Conservation (phyloP, 1,284 basidiomycete species). For the Cutaneotrichosporon cavernicola region DNA sequence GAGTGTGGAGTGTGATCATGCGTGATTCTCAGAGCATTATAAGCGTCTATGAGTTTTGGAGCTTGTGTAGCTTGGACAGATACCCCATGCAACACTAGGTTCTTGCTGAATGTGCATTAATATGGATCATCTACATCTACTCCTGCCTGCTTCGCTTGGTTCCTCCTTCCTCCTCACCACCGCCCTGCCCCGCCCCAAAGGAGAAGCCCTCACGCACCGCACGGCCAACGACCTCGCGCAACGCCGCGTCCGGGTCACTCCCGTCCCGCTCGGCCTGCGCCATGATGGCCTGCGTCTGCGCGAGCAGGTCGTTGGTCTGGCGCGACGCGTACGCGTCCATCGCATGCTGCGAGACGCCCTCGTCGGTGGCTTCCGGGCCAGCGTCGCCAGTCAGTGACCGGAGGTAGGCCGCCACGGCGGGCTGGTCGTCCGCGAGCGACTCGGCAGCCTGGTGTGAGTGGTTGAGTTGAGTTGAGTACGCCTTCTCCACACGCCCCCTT, state of each 20-base stretch:
- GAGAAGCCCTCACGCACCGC: slow-evolving; percentile 43
- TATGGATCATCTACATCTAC: neutral
- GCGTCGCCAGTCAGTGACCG: slow-evolving; percentile 55
- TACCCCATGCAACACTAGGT: neutral
- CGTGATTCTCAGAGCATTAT: neutral
- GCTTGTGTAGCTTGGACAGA: neutral
- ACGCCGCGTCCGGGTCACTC: slow-evolving; percentile 44
- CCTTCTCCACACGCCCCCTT: neutral
- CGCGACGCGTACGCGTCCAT: slow-evolving; percentile 67
- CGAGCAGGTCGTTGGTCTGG: slow-evolving; percentile 68
- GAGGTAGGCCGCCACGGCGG: slow-evolving; percentile 71
- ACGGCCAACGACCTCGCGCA: slow-evolving; percentile 46
- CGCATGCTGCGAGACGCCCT: slow-evolving; percentile 63
- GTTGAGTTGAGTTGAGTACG: neutral
- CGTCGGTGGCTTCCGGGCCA: slow-evolving; percentile 17
- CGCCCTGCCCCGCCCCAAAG: slow-evolving; percentile 24
- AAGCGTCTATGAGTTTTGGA: too few relatives aligned
- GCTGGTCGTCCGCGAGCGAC: slow-evolving; percentile 72
- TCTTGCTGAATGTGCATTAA: neutral
- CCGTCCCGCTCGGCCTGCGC: slow-evolving; percentile 45
- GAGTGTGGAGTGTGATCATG: neutral
- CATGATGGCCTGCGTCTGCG: slow-evolving; percentile 62
- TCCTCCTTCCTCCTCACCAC: neutral
- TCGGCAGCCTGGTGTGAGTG: slow-evolving; percentile 64
- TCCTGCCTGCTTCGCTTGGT: neutral